Evolutionary conservation across 345 rosid species (phyloP).

Genomic region (Salix dunnii): DNA sequence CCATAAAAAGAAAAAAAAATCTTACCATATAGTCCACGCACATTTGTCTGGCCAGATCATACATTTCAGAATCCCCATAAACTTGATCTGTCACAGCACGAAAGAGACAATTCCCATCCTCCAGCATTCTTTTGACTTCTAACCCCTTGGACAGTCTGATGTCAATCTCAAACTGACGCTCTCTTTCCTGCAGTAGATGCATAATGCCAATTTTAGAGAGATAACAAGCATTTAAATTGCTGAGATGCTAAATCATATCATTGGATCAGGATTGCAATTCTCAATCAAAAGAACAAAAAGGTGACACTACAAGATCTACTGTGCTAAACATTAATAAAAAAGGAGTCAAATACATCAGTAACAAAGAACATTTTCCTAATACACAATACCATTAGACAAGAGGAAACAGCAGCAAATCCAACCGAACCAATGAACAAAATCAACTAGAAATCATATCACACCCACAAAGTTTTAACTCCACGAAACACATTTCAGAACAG

Average conservation of each 20-base stretch:
- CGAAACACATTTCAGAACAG: neutral
- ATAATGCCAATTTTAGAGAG: conserved; percentile 2
- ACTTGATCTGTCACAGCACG: conserved; percentile 99
- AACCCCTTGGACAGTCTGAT: conserved; percentile 67
- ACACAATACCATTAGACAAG: neutral
- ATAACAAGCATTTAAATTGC: neutral
- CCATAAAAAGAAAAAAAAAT: neutral
- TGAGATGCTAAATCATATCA: neutral
- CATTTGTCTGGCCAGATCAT: conserved; percentile 79
- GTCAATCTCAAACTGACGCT: conserved; percentile 86
- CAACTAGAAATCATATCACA: neutral
- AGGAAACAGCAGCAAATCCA: neutral
- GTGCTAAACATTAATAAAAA: neutral
- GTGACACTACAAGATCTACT: neutral
- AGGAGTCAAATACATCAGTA: too few species aligned
- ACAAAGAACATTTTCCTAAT: neutral
- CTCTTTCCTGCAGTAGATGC: conserved; percentile 67
- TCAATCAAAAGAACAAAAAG: neutral
- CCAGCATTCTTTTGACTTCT: conserved; percentile 89
- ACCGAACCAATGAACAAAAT: neutral
- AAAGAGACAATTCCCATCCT: conserved; percentile 98
- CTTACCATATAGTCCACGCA: conserved; percentile 97
- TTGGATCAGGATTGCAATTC: neutral
- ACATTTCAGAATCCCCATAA: conserved; percentile 82
- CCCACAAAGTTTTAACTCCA: neutral